Evolutionary conservation across 1,139 yeast species (phyloP), one percentile per base, ranked within the genome.

Genomic region (Candida sojae): DNA sequence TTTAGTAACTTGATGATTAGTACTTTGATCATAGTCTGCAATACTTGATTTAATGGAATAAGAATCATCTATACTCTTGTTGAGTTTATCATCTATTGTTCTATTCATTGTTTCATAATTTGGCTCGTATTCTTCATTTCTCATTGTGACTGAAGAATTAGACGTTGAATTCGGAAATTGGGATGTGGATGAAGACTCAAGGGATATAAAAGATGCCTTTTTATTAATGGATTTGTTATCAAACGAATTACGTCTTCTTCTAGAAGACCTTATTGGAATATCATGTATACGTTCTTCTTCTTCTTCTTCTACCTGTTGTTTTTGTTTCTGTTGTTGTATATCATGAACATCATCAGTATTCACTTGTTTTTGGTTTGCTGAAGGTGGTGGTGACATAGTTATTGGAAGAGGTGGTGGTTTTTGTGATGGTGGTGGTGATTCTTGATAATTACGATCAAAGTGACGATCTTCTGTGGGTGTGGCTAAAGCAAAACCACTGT

Each of bases 201-300:
- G 32, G 7, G 48, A 45, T 17, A 43, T 5, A 8, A 23, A 30
- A n/a, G 48, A 44, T 12, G 31, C 37, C 31, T 36, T 42, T 17
- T 32, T 43, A 25, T 38, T 45, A 9, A 38, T 6, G 21, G 31
- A n/a, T 40, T 43, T 47, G 4, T 39, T 31, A 3, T 43, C 47
- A 9, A 12, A 32, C 5, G 53, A 46, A 40, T 53, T 49, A 7
- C 44, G 47, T 36, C 57, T 43, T 42, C 58, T 47, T 42, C 58
- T 44, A 6, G 54, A 44, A 8, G 58, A 55, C 39, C 58, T 46
- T 42, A 52, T 45, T 4, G 58, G 58, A 9, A 54, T 42, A 11
- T 47, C 53, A 8, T 40, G 30, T 6, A 46, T 25, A 5, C 39
- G 34, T 25, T 12, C 25, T 11, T 38, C 39, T 23, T 23, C 39